These are phyloP conservation scores for Arabis alpina DNA, from an alignment of 345 rosid species.

Conservation along the genomic window DNA sequence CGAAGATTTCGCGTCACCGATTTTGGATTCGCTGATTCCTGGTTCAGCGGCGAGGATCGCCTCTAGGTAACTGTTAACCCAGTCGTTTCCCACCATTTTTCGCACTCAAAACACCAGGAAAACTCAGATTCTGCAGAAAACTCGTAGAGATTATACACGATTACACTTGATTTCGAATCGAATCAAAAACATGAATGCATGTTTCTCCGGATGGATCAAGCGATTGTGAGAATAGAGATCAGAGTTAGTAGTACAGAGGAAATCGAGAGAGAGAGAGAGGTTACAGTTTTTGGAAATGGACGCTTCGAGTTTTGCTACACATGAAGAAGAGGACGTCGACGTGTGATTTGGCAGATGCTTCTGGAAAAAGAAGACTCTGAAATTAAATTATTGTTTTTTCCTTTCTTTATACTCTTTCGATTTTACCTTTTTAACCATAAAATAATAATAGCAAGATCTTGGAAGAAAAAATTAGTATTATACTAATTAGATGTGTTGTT, in stretches of 20 bases:
- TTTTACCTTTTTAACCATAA: not conserved
- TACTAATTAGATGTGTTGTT: too few relatives aligned
- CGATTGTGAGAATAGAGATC: not conserved
- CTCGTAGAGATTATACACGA: too few relatives aligned
- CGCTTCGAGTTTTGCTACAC: slow-evolving; percentile 9
- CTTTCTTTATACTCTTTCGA: not conserved
- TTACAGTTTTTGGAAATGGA: slow-evolving; percentile 1
- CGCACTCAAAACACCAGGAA: not conserved
- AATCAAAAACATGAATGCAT: not conserved
- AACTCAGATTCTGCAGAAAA: not conserved
- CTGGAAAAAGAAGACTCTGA: not conserved
- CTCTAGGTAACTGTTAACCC: slow-evolving; percentile 41
- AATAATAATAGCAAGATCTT: too few relatives aligned
- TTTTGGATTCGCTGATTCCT: slow-evolving; percentile 32
- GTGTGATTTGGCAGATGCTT: slow-evolving; percentile 10
- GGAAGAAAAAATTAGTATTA: too few relatives aligned
- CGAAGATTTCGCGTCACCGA: slow-evolving; percentile 44
- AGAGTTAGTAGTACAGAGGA: not conserved
- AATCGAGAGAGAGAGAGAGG: slow-evolving; percentile 12
- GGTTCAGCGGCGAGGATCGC: slow-evolving; percentile 41
- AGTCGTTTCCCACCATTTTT: slow-evolving; percentile 40
- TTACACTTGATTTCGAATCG: not conserved
- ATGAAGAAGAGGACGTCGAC: not conserved
- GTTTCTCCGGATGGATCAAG: slow-evolving; percentile 1
- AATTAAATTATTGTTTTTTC: not conserved